Evolutionary conservation across 345 rosid genomes (phyloP).

Genomic region (Citrus sinensis): DNA sequence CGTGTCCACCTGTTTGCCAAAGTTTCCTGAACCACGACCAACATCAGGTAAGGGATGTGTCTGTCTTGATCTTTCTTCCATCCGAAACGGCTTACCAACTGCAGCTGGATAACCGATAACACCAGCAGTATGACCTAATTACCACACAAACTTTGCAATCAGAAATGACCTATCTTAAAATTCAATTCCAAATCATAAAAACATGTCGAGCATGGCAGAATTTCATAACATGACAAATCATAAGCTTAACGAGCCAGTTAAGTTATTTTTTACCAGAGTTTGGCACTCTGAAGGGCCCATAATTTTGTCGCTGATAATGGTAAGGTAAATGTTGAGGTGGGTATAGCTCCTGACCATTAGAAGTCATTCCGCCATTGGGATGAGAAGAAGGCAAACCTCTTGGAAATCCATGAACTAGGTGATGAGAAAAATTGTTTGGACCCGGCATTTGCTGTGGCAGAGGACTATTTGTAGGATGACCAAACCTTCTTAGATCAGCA

Average conservation of each 20-base stretch:
- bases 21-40: background rate
- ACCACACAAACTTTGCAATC: background rate
- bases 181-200: background rate
- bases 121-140: background rate
- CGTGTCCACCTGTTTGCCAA: background rate
- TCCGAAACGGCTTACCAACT: background rate
- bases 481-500: slow-evolving; percentile 10
- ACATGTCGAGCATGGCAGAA: background rate
- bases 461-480: background rate
- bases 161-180: background rate
- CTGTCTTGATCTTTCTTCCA: slow-evolving; percentile 1
- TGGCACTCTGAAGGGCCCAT: background rate
- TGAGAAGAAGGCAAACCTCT: slow-evolving; percentile 1
- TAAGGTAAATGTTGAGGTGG: slow-evolving; percentile 2
- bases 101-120: background rate
- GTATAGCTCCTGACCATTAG: background rate
- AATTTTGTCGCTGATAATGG: slow-evolving; percentile 2
- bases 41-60: slow-evolving; percentile 1
- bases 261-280: slow-evolving; percentile 18
- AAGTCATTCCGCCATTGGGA: background rate
- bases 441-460: background rate
- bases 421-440: background rate
- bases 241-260: background rate
- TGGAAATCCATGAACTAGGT: slow-evolving; percentile 5
- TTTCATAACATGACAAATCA: background rate